Conservation (phyloP, 257 asterid species). For the Perilla frutescens region DNA sequence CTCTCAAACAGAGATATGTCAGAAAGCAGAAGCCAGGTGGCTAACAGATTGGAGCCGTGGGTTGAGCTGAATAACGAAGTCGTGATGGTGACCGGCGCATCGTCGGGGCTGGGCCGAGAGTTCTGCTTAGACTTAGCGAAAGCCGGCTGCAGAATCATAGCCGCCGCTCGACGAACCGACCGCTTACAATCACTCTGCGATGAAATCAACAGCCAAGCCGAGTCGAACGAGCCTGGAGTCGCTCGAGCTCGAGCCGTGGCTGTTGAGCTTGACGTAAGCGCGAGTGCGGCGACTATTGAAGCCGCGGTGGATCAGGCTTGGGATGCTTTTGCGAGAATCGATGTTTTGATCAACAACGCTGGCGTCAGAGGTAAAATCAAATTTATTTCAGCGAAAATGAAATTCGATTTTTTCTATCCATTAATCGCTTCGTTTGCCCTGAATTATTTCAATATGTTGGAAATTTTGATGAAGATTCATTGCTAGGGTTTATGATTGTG, state of each 20-base stretch:
- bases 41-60: conserved; percentile 44
- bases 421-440: background rate
- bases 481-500: conserved; percentile 21
- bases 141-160: conserved; percentile 55
- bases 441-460: background rate
- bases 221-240: background rate
- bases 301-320: conserved; percentile 62
- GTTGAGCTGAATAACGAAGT: conserved; percentile 36
- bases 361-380: conserved; percentile 55
- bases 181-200: conserved; percentile 49
- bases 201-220: conserved; percentile 39
- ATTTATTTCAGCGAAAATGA: background rate
- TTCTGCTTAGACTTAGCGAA: conserved; percentile 52
- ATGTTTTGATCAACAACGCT: conserved; percentile 69
- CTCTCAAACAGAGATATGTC: conserved; percentile 17
- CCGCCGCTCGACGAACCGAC: conserved; percentile 61
- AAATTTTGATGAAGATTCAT: background rate
- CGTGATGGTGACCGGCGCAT: conserved; percentile 65
- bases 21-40: conserved; percentile 18
- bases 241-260: conserved; percentile 43
- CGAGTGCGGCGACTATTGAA: conserved; percentile 41
- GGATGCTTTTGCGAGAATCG: conserved; percentile 66
- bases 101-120: conserved; percentile 53
- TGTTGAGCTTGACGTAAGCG: conserved; percentile 62
- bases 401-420: background rate